Conservation (phyloP, 2,329 filamentous ascomycete genomes). For the Exophiala sp. region DNA sequence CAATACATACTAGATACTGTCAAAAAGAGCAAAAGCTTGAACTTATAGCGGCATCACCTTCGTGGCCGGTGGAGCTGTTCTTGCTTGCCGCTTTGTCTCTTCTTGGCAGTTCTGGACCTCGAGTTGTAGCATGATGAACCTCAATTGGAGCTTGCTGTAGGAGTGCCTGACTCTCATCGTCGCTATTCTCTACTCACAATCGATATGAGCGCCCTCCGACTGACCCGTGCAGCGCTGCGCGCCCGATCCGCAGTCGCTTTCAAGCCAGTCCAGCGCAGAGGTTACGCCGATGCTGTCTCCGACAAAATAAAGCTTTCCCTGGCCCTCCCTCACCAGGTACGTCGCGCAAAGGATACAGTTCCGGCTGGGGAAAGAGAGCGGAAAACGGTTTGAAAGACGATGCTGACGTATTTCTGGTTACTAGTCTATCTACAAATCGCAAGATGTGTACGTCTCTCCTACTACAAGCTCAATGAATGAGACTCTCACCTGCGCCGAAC, state of each 20-base stretch:
- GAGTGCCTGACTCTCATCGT: background rate
- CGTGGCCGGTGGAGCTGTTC: too few relatives aligned
- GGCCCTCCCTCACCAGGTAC: constrained; percentile 96
- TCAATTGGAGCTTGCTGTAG: constrained; percentile 20
- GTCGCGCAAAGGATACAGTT: constrained; percentile 32
- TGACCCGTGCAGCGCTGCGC: constrained; percentile 79
- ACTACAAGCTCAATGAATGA: constrained; percentile 2
- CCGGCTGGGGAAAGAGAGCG: constrained; percentile 5
- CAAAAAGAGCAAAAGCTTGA: too few relatives aligned
- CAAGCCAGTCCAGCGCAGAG: constrained; percentile 75
- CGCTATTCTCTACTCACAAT: background rate
- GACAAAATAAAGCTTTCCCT: constrained; percentile 99
- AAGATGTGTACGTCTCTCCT: constrained; percentile 61
- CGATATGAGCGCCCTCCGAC: constrained; percentile 91
- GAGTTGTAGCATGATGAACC: constrained; percentile 11
- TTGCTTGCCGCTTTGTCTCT: background rate
- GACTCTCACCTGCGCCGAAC: background rate
- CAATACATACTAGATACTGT: too few relatives aligned
- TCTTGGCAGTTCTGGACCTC: constrained; percentile 17
- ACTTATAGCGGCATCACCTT: too few relatives aligned
- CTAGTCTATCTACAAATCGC: constrained; percentile 66
- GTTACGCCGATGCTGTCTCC: constrained; percentile 82
- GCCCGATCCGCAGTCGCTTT: constrained; percentile 74
- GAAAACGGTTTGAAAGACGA: constrained; percentile 3
- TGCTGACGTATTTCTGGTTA: constrained; percentile 28